These are phyloP conservation scores for Apiospora saccharicola DNA, from an alignment of 2,329 filamentous ascomycete species.

Conservation along the genomic window DNA sequence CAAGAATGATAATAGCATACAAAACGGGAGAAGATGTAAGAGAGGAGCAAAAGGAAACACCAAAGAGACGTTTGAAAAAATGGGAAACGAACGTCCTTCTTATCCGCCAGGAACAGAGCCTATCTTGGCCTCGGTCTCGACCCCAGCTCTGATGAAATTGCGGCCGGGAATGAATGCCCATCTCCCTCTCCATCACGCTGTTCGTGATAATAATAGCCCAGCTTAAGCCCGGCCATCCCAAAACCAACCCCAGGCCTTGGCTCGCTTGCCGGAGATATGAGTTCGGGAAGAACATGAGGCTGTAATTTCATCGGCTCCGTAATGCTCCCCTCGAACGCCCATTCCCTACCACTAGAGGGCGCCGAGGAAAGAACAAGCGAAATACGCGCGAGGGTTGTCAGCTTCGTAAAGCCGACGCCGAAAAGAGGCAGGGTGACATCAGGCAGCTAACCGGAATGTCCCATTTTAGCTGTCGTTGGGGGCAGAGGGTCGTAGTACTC, in stretches of 20 bases:
- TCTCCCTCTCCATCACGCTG: background rate
- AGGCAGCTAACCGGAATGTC: background rate
- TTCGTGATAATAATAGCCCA: conserved; percentile 5
- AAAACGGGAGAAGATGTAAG: background rate
- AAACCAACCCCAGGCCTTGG: conserved; percentile 3
- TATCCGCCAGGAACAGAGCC: background rate
- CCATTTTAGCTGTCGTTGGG: conserved; percentile 20
- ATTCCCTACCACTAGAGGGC: background rate
- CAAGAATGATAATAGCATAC: background rate
- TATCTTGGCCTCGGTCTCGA: background rate
- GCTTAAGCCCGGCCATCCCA: background rate
- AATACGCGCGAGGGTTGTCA: background rate
- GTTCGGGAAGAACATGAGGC: background rate
- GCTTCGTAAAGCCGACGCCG: background rate
- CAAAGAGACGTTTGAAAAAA: background rate
- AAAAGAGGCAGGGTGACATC: background rate
- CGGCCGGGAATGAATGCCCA: background rate
- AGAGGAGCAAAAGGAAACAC: background rate
- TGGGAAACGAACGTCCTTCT: background rate
- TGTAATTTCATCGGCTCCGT: conserved; percentile 1
- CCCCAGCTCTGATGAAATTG: conserved; percentile 7
- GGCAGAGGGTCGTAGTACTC: conserved; percentile 63
- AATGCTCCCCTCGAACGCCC: background rate
- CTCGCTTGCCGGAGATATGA: background rate
- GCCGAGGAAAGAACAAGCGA: background rate